A percentile compares a stretch with the other conserved stretches of the same genome.
These are phyloP conservation scores for Xylariaceae sp. DNA, from an alignment of 2,329 filamentous ascomycete genomes.

Conservation along the genomic window DNA sequence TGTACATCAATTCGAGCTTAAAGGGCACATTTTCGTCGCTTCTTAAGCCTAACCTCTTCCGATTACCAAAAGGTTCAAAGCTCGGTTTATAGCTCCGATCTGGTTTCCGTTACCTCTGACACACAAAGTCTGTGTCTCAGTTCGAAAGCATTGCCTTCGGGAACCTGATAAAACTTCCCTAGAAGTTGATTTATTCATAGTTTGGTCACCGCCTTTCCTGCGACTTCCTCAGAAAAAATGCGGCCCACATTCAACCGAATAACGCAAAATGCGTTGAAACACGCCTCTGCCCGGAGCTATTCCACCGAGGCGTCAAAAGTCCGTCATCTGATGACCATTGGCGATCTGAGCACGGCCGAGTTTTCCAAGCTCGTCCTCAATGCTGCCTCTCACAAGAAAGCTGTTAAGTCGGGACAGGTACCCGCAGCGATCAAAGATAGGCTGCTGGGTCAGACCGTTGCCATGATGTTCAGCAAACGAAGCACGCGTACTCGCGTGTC, in stretches of 20 bases:
- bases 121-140: too few relatives aligned
- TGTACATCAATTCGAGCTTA: not conserved
- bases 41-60: too few relatives aligned
- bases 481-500: slow-evolving; percentile 91
- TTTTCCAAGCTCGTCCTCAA: slow-evolving; percentile 77
- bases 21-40: too few relatives aligned
- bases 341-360: slow-evolving; percentile 74
- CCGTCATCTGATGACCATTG: slow-evolving; percentile 87
- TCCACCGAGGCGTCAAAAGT: slow-evolving; percentile 35
- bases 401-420: slow-evolving; percentile 64
- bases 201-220: too few relatives aligned
- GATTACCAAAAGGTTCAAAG: too few relatives aligned
- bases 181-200: slow-evolving; percentile 13
- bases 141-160: too few relatives aligned
- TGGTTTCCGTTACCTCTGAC: too few relatives aligned
- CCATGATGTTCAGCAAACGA: slow-evolving; percentile 95
- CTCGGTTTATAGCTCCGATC: too few relatives aligned
- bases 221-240: too few relatives aligned
- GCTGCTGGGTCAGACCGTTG: slow-evolving; percentile 73
- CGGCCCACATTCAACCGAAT: slow-evolving; percentile 20
- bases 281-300: slow-evolving; percentile 40
- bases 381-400: slow-evolving; percentile 69
- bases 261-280: slow-evolving; percentile 31
- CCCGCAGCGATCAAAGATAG: slow-evolving; percentile 54
- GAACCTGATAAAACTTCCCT: too few relatives aligned